These are phyloP conservation scores for Leucosporidium scottii DNA, from an alignment of 768 basidiomycete genomes.

Conservation along the genomic window DNA sequence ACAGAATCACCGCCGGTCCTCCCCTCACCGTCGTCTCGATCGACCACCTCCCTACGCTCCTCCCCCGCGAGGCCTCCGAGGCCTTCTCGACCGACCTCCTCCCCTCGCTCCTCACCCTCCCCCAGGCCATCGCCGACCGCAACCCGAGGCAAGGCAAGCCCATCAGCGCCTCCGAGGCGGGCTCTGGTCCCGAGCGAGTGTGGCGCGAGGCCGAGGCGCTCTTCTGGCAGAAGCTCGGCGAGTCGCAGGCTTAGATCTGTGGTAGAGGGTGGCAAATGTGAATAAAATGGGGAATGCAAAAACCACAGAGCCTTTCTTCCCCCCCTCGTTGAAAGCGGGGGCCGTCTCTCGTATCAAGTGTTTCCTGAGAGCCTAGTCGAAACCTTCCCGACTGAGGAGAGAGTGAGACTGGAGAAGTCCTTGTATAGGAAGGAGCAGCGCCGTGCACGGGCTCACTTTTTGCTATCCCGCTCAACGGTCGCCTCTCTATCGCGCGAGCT, in stretches of 20 bases:
- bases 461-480: no score
- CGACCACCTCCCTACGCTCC: slow-evolving; percentile 89
- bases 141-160: slow-evolving; percentile 14
- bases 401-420: no score
- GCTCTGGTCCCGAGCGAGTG: slow-evolving; percentile 56
- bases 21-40: slow-evolving; percentile 82
- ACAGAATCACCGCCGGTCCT: slow-evolving; percentile 55
- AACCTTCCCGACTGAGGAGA: no score
- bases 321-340: no score
- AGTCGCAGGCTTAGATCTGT: not conserved
- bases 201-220: slow-evolving; percentile 84
- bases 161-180: slow-evolving; percentile 9
- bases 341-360: no score
- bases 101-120: slow-evolving; percentile 73
- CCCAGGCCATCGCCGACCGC: slow-evolving; percentile 38
- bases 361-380: no score
- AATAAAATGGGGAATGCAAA: no score
- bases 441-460: no score
- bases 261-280: no score
- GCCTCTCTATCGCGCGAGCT: no score
- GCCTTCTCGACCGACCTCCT: slow-evolving; percentile 85
- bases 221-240: slow-evolving; percentile 61
- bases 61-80: slow-evolving; percentile 93
- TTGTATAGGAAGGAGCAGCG: no score
- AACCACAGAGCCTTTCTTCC: no score